Evolutionary conservation across 192 early-diverging fungal genomes (phyloP).

Genomic region (Backusella morwellensis): DNA sequence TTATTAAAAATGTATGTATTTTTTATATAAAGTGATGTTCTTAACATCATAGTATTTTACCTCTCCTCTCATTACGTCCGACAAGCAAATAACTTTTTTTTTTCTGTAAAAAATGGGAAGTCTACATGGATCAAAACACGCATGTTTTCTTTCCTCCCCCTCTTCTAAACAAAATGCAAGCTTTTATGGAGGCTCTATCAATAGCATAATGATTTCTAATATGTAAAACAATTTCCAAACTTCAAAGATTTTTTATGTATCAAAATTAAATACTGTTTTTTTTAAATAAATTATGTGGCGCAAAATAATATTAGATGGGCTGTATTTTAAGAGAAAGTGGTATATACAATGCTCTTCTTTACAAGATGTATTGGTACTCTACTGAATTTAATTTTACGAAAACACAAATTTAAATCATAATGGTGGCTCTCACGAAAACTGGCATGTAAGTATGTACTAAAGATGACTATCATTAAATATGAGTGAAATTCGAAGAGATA

Average conservation of each 20-base stretch:
- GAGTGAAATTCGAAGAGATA: too few relatives aligned
- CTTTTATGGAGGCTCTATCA: neutral
- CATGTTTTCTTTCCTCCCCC: neutral
- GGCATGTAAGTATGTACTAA: too few relatives aligned
- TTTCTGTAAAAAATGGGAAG: neutral
- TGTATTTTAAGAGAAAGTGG: neutral
- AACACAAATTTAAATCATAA: too few relatives aligned
- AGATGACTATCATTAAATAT: too few relatives aligned
- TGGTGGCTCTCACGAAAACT: too few relatives aligned
- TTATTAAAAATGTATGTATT: neutral
- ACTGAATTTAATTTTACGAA: too few relatives aligned
- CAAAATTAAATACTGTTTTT: neutral
- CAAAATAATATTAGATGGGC: neutral
- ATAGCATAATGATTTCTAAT: neutral
- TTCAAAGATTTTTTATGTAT: neutral
- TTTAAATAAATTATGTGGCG: neutral
- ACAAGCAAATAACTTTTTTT: neutral
- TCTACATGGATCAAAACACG: too few relatives aligned
- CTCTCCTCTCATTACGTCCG: neutral
- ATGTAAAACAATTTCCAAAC: neutral
- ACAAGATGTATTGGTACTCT: neutral
- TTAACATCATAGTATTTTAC: slow-evolving; percentile 2
- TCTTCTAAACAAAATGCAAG: neutral
- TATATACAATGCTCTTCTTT: neutral
- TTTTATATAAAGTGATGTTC: neutral